Conservation (phyloP, 163 green algal genomes). For the Botryococcus braunii region DNA sequence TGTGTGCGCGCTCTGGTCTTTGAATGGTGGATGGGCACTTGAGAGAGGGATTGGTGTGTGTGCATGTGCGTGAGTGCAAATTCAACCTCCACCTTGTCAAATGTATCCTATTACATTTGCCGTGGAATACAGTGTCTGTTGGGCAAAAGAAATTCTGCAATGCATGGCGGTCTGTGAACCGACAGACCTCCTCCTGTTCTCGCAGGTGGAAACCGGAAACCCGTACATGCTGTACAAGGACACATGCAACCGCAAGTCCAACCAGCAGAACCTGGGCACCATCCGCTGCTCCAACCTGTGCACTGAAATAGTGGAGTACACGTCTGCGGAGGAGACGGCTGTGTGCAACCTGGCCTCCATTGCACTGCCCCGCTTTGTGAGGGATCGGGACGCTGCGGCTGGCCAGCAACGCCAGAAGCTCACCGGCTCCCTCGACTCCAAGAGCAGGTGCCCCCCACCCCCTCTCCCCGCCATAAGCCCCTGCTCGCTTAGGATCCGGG, state of each 20-base stretch:
- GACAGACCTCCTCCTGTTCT: too few relatives aligned
- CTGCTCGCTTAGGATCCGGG: too few relatives aligned
- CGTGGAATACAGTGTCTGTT: too few relatives aligned
- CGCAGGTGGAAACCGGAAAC: slow-evolving; percentile 82
- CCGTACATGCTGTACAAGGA: slow-evolving; percentile 99
- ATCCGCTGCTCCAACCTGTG: slow-evolving; percentile 99
- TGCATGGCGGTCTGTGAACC: too few relatives aligned
- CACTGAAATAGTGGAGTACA: slow-evolving; percentile 99
- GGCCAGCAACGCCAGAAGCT: slow-evolving; percentile 34
- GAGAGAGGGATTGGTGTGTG: too few relatives aligned
- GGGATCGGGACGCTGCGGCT: slow-evolving; percentile 13
- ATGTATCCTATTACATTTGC: too few relatives aligned
- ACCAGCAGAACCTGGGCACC: slow-evolving; percentile 96
- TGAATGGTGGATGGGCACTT: too few relatives aligned
- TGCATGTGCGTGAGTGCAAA: too few relatives aligned
- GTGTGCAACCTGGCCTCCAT: slow-evolving; percentile 99
- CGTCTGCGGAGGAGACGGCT: slow-evolving; percentile 83
- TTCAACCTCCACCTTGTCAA: too few relatives aligned
- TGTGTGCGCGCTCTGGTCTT: too few relatives aligned
- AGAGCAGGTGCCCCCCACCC: slow-evolving; percentile 30
- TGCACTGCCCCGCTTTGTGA: slow-evolving; percentile 74
- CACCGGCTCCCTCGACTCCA: slow-evolving; percentile 53
- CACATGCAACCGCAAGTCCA: slow-evolving; percentile 81
- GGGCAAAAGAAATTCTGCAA: too few relatives aligned
- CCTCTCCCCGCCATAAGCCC: not conserved